phyloP scores from a whole-genome alignment of 2,329 filamentous ascomycete genomes.

The Beauveria medogensis region DNA sequence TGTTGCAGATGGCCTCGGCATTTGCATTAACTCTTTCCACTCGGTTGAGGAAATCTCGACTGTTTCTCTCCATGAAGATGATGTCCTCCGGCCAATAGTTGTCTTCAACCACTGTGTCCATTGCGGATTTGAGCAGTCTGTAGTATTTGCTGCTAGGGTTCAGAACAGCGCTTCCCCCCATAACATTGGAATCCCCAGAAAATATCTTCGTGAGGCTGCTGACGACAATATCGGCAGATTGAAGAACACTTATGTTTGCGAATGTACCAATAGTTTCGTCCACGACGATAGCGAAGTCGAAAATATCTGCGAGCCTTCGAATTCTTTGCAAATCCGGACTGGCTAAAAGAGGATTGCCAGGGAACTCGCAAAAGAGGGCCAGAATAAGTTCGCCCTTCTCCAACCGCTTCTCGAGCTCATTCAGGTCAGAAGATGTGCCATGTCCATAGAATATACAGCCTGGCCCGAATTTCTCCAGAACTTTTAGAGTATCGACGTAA shows the following conservation, averaged over 20 bases:
- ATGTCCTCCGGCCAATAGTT: slow-evolving; percentile 92
- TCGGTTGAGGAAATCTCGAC: slow-evolving; percentile 76
- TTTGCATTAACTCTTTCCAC: slow-evolving; percentile 81
- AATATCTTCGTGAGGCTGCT: slow-evolving; percentile 96
- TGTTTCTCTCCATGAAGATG: slow-evolving; percentile 93
- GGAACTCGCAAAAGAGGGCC: slow-evolving; percentile 89
- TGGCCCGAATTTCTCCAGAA: slow-evolving; percentile 87
- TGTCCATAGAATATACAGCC: slow-evolving; percentile 84
- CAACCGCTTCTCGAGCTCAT: slow-evolving; percentile 70
- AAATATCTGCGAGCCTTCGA: slow-evolving; percentile 66
- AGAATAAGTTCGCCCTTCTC: slow-evolving; percentile 67
- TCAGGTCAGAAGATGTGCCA: slow-evolving; percentile 67
- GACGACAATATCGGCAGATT: slow-evolving; percentile 82
- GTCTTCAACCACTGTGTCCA: slow-evolving; percentile 66
- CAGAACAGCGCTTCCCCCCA: slow-evolving; percentile 72
- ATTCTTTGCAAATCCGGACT: slow-evolving; percentile 83
- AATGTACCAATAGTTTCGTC: slow-evolving; percentile 98
- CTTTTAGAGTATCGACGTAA: slow-evolving; percentile 93
- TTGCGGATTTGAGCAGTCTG: slow-evolving; percentile 54
- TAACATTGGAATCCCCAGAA: slow-evolving; percentile 95
- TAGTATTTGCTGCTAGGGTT: slow-evolving; percentile 67
- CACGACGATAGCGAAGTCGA: slow-evolving; percentile 82
- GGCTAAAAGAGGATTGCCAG: slow-evolving; percentile 80
- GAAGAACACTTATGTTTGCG: slow-evolving; percentile 88
- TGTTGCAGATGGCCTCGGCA: slow-evolving; percentile 71